Evolutionary conservation across 768 basidiomycete genomes (phyloP).

Genomic region (Collybiopsis confluens): DNA sequence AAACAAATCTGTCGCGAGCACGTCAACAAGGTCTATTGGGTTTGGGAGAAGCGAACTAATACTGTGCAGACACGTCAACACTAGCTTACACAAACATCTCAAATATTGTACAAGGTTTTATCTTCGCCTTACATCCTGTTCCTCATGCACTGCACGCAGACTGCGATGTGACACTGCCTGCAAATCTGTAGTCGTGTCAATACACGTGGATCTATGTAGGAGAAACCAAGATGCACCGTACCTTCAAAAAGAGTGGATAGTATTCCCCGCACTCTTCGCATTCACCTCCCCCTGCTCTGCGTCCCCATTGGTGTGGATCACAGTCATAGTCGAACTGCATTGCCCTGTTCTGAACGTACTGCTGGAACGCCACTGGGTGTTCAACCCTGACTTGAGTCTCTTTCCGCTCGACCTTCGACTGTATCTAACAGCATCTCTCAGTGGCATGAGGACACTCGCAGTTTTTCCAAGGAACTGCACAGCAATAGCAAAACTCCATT

Average conservation of each 20-base stretch:
- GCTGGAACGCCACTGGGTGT: constrained; percentile 23
- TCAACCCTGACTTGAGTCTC: constrained; percentile 28
- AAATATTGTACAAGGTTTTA: no score
- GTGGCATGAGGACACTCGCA: constrained; percentile 66
- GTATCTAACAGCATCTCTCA: constrained; percentile 38
- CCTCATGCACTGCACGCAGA: constrained; percentile 34
- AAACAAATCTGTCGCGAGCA: no score
- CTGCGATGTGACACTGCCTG: constrained; percentile 28
- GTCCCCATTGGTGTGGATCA: constrained; percentile 38
- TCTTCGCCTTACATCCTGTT: constrained; percentile 23
- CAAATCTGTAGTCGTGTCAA: constrained; percentile 25
- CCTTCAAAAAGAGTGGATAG: constrained; percentile 43
- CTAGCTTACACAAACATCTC: no score
- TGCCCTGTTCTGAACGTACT: constrained; percentile 27
- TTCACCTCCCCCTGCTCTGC: constrained; percentile 33
- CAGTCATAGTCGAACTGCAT: constrained; percentile 54
- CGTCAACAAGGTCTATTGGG: no score
- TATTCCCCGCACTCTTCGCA: constrained; percentile 43
- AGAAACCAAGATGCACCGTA: constrained; percentile 24
- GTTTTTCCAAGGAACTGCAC: constrained; percentile 57
- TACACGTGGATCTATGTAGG: neutral
- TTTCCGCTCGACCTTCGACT: constrained; percentile 43
- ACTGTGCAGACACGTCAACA: no score
- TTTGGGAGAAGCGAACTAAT: no score
- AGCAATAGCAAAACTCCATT: constrained; percentile 62